These are phyloP conservation scores for Carnegiea gigantea DNA, from an alignment of 179 eudicot species.

Conservation along the genomic window DNA sequence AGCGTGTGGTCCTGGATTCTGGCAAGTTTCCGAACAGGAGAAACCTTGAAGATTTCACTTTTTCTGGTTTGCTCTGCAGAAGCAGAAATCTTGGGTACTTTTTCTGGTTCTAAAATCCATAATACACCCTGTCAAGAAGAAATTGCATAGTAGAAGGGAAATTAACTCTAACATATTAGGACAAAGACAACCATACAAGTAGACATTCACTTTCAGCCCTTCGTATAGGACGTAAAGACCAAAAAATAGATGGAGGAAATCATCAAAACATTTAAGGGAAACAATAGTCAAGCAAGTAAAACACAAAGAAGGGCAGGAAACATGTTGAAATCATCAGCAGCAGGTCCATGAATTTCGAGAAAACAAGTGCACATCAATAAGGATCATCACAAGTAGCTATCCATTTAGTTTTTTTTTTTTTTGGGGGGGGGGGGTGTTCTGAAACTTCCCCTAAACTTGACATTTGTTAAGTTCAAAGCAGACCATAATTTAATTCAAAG, in stretches of 20 bases:
- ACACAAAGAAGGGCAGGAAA: neutral
- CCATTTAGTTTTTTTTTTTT: neutral
- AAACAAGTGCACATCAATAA: neutral
- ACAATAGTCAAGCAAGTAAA: too few relatives aligned
- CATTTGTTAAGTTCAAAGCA: neutral
- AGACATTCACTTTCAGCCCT: slow-evolving; percentile 2
- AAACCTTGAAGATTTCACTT: slow-evolving; percentile 72
- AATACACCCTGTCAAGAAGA: slow-evolving; percentile 57
- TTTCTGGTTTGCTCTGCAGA: slow-evolving; percentile 50
- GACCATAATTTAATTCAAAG: neutral
- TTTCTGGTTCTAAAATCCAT: slow-evolving; percentile 80
- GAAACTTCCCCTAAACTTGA: neutral
- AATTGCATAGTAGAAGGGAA: slow-evolving; percentile 7
- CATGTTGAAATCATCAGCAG: neutral
- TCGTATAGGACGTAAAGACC: neutral
- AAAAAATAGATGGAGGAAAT: neutral
- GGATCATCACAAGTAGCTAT: neutral
- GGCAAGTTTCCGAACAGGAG: slow-evolving; percentile 68
- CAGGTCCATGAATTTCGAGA: neutral
- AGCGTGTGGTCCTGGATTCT: slow-evolving; percentile 68
- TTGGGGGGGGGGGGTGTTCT: too few relatives aligned
- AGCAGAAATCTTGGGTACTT: slow-evolving; percentile 48
- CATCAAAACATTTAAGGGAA: neutral
- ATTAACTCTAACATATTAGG: neutral
- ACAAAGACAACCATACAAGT: neutral